Percentiles rank a stretch among this genome's conserved stretches.
Conservation (phyloP, 176 grass and related monocot genomes). For the Lolium rigidum region DNA sequence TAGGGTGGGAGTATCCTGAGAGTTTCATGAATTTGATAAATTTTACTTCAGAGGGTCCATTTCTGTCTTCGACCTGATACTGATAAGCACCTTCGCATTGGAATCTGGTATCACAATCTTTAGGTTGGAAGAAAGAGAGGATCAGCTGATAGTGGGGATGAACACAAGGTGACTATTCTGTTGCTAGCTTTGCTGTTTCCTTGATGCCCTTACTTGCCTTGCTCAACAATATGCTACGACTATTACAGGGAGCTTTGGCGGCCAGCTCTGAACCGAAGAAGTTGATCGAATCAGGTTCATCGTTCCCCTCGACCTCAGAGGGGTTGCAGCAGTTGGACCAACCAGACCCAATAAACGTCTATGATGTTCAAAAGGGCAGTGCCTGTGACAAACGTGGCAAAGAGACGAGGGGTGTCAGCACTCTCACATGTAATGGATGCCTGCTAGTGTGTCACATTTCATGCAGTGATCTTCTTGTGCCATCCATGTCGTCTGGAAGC, state of each 20-base stretch:
- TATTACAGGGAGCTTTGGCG: constrained; percentile 49
- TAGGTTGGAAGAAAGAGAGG: constrained; percentile 52
- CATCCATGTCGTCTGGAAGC: constrained; percentile 52
- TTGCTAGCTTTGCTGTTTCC: constrained; percentile 29
- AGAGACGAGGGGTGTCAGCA: constrained; percentile 46
- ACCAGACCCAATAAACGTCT: constrained; percentile 46
- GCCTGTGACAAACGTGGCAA: constrained; percentile 61
- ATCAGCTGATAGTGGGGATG: constrained; percentile 37
- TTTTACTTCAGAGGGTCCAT: constrained; percentile 13
- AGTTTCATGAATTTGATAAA: constrained; percentile 27
- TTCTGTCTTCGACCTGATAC: constrained; percentile 11
- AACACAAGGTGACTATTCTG: constrained; percentile 49
- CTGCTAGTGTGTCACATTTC: constrained; percentile 61
- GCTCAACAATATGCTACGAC: constrained; percentile 19
- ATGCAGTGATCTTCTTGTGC: constrained; percentile 56
- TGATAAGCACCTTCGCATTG: constrained; percentile 23
- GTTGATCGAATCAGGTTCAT: constrained; percentile 39
- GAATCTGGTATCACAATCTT: constrained; percentile 40
- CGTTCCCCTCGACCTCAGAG: constrained; percentile 32
- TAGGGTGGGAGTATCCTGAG: not conserved
- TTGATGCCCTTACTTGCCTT: constrained; percentile 14
- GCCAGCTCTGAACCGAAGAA: constrained; percentile 44
- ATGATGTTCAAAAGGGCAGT: constrained; percentile 37
- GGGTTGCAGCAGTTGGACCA: constrained; percentile 47
- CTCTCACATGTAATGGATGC: constrained; percentile 71